A percentile compares a stretch with the other conserved stretches of the same genome.
Conservation (phyloP, 345 rosid species). For the Gossypium bickii region DNA sequence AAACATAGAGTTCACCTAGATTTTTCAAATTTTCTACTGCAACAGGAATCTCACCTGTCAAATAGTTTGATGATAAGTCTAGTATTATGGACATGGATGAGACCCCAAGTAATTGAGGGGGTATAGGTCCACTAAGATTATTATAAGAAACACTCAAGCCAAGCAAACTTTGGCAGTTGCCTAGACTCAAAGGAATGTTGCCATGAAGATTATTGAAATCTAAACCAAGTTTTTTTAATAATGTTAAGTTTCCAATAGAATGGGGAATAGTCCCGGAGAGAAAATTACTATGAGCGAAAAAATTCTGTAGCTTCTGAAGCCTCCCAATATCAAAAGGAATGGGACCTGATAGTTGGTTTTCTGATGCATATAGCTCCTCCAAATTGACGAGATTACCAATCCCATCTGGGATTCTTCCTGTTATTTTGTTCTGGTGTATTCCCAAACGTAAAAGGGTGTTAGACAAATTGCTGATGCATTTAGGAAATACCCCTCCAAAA, state of each 20-base stretch:
- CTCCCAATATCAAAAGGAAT: background rate
- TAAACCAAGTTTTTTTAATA: background rate
- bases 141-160: background rate
- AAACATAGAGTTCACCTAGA: background rate
- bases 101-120: background rate
- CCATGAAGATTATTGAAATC: background rate
- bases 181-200: background rate
- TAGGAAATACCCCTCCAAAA: constrained; percentile 19
- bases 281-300: background rate
- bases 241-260: background rate
- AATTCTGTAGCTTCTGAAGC: background rate
- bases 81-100: background rate
- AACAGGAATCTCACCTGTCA: constrained; percentile 1
- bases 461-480: constrained; percentile 19
- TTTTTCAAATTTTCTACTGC: background rate
- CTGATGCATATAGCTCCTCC: background rate
- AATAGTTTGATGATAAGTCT: constrained; percentile 3
- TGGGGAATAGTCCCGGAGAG: background rate
- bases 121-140: background rate
- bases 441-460: background rate
- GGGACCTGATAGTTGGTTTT: background rate
- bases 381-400: background rate
- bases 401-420: constrained; percentile 16
- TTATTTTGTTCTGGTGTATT: background rate
- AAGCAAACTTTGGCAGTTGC: background rate